Conservation (phyloP, 208 protist species). For the Histomonas meleagridis region DNA sequence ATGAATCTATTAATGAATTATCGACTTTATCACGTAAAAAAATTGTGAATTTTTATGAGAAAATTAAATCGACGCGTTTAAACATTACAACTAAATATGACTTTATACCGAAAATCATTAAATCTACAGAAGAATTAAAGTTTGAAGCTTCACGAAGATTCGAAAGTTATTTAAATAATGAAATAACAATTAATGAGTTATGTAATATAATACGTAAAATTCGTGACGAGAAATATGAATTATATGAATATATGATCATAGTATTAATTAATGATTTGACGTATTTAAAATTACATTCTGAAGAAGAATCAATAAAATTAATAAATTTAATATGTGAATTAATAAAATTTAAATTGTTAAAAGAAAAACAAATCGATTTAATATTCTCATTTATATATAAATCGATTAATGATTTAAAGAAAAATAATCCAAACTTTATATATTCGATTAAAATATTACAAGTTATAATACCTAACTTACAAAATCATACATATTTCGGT, state of each 20-base stretch:
- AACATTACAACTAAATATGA: background rate
- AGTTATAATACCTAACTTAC: background rate
- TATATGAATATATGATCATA: background rate
- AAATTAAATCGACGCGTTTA: no score
- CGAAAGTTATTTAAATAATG: background rate
- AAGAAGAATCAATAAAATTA: background rate
- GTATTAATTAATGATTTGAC: background rate
- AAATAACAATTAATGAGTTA: background rate
- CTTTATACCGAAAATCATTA: background rate
- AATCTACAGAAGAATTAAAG: background rate
- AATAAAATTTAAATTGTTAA: background rate
- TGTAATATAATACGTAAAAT: background rate
- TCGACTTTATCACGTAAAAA: no score
- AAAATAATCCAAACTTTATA: background rate
- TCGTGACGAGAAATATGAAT: background rate
- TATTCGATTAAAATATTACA: background rate
- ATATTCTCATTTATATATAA: background rate
- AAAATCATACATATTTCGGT: background rate
- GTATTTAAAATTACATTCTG: background rate
- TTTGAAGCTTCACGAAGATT: background rate
- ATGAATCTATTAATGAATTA: no score
- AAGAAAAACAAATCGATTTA: background rate
- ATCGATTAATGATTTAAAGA: background rate
- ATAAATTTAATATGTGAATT: background rate
- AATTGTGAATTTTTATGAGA: no score